Percentiles rank a stretch among this genome's conserved stretches.
phyloP scores from a whole-genome alignment of 2,329 filamentous ascomycete species.

The Akanthomyces lecanii region DNA sequence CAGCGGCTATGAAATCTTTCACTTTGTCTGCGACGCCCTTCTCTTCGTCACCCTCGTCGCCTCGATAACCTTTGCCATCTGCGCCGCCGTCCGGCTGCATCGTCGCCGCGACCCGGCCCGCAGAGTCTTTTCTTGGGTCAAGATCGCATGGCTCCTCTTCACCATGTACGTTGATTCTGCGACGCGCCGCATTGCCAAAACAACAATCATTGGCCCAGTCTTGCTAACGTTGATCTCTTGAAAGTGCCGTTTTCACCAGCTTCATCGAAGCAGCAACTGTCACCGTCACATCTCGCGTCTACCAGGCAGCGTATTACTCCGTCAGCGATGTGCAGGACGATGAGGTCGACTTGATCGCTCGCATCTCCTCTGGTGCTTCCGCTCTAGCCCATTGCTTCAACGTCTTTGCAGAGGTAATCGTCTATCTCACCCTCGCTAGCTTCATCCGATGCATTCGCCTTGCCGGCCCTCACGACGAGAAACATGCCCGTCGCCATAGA shows the following conservation, averaged over 20 bases:
- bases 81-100: constrained; percentile 5
- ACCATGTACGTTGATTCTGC: neutral
- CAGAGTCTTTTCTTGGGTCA: constrained; percentile 17
- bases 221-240: neutral
- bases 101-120: constrained; percentile 15
- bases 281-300: constrained; percentile 3
- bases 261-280: neutral
- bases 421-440: constrained; percentile 19
- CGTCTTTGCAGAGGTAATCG: constrained; percentile 5
- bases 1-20: constrained; percentile 13
- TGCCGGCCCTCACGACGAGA: neutral
- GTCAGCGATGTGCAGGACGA: neutral
- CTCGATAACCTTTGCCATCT: constrained; percentile 12
- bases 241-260: constrained; percentile 7
- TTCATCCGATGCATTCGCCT: constrained; percentile 16
- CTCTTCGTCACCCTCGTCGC: constrained; percentile 13
- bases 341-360: neutral
- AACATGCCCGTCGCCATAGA: neutral
- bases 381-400: neutral
- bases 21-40: constrained; percentile 8
- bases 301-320: neutral
- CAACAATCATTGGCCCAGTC: neutral
- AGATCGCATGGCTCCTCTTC: constrained; percentile 10
- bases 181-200: neutral
- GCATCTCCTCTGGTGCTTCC: neutral